Base-by-base conservation (phyloP, 345 rosid species). In the Zanthoxylum bungeanum region DNA sequence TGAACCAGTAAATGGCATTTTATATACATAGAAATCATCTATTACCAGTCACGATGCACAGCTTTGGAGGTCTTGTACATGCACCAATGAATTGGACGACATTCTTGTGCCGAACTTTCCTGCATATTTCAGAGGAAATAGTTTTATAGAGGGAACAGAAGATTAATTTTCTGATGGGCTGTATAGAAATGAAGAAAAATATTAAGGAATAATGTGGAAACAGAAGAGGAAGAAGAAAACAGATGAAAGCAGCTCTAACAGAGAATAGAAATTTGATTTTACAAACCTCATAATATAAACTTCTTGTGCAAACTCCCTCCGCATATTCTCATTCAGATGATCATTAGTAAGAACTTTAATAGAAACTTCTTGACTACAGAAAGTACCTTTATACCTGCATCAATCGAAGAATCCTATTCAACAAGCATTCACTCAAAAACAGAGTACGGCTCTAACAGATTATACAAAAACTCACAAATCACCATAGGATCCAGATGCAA, bases 61-160 rank as follows among this genome's bases (percentile, higher is more conserved):
- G 76, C 73, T 19, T 78, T 76, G 90, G 88, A 72, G 87, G 85
- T 71, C 75, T 84, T 5, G 85, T 82, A 36, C 84, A 85, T 64
- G 93, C 89, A 73, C 93, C 93, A 19, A 89, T 76, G 76, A 86
- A 89, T 71, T 77, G 81, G 42, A 89, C 88, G 36, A 86, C 78
- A 83, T 89, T 87, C 71, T 69, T 85, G 80, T 87, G 94, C 64
- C 75, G 82, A 59, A 89, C 76, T 76, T 81, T 87, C 91, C 90
- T 89, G 82, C 59, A 76, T 36, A 60, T 71, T 63, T 51, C 66
- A 61, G 46, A 50, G 64, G 57, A 69, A 55, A n/a, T 59, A 55
- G 28, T 34, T 24, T 17, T 39, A 62, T 17, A 72, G 46, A 36
- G 70, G 37, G 31, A 50, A 60, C 27, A 68, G 25, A 52, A 14